phyloP scores from a whole-genome alignment of 2,329 filamentous ascomycete species.

The Colletotrichum tanaceti region DNA sequence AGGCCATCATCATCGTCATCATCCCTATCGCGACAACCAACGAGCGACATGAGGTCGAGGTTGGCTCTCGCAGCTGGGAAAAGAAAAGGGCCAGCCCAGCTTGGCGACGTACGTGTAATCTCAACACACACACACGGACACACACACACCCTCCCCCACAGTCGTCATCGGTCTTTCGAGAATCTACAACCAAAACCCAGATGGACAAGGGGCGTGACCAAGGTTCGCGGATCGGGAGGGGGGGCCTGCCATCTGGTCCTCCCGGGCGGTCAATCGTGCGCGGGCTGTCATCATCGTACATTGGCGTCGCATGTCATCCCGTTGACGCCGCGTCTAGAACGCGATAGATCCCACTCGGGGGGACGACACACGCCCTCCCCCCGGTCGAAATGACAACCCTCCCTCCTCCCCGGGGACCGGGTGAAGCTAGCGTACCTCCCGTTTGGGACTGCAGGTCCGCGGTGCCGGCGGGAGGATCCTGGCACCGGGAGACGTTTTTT shows the following conservation, averaged over 20 bases:
- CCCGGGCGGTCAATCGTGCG: slow-evolving; percentile 27
- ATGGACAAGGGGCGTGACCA: slow-evolving; percentile 7
- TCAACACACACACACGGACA: too few relatives aligned
- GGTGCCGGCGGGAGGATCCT: slow-evolving; percentile 1
- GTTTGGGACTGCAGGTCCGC: slow-evolving; percentile 33
- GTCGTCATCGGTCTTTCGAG: slow-evolving; percentile 15
- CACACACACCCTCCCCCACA: too few relatives aligned
- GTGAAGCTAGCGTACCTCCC: slow-evolving; percentile 28
- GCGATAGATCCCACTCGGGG: slow-evolving; percentile 18
- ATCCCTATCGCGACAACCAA: neutral
- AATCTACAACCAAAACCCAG: slow-evolving; percentile 9
- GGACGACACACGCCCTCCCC: slow-evolving; percentile 1
- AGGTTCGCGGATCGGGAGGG: slow-evolving; percentile 24
- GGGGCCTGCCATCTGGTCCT: neutral
- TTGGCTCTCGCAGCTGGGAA: neutral
- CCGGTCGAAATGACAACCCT: neutral
- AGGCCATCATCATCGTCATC: neutral
- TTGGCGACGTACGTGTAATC: slow-evolving; percentile 20
- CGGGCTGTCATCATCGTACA: slow-evolving; percentile 33
- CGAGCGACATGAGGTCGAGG: neutral
- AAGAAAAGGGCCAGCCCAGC: neutral
- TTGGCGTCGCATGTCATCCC: slow-evolving; percentile 32
- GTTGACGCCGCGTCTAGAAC: slow-evolving; percentile 33
- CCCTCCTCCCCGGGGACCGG: too few relatives aligned
- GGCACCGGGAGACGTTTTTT: slow-evolving; percentile 1